Percentiles rank a stretch among this genome's conserved stretches.
phyloP scores from a whole-genome alignment of 2,329 filamentous ascomycete genomes.

The Graphilbum ipis-grandicollis region DNA sequence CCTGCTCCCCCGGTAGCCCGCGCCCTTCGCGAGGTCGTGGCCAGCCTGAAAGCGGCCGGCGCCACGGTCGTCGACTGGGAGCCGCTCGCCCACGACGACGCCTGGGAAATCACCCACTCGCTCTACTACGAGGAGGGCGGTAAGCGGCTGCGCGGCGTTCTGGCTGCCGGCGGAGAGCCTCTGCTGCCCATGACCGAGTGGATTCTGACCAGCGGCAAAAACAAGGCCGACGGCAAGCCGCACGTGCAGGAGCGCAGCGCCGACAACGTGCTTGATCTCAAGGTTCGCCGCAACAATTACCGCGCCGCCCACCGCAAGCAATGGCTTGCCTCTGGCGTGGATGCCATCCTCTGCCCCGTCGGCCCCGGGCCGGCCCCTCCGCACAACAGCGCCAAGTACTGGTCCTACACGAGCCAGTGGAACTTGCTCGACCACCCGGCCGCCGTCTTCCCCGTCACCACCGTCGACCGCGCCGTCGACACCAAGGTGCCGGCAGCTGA shows the following conservation, averaged over 20 bases:
- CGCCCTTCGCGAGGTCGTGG: slow-evolving; percentile 29
- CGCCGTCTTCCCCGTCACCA: slow-evolving; percentile 35
- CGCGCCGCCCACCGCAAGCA: slow-evolving; percentile 7
- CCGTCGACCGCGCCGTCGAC: slow-evolving; percentile 12
- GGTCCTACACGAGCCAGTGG: slow-evolving; percentile 1
- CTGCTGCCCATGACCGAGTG: slow-evolving; percentile 23
- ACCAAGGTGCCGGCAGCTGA: not conserved
- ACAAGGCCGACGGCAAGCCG: not conserved
- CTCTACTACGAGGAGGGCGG: slow-evolving; percentile 34
- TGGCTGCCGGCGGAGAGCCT: slow-evolving; percentile 27
- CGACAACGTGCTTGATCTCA: slow-evolving; percentile 16
- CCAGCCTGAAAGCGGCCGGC: slow-evolving; percentile 1
- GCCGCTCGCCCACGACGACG: slow-evolving; percentile 5
- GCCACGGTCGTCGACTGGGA: slow-evolving; percentile 9
- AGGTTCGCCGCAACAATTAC: slow-evolving; percentile 9
- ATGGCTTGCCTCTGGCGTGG: slow-evolving; percentile 7
- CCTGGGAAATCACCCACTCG: slow-evolving; percentile 13
- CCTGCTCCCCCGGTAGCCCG: slow-evolving; percentile 40
- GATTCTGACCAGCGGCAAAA: slow-evolving; percentile 10
- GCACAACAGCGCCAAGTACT: slow-evolving; percentile 1
- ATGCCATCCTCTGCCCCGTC: slow-evolving; percentile 1
- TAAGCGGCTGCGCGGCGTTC: slow-evolving; percentile 20
- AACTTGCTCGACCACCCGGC: slow-evolving; percentile 32
- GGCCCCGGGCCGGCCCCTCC: not conserved
- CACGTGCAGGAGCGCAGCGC: slow-evolving; percentile 20